These are phyloP conservation scores for Suillus lakei DNA, from an alignment of 768 basidiomycete species.

Conservation along the genomic window DNA sequence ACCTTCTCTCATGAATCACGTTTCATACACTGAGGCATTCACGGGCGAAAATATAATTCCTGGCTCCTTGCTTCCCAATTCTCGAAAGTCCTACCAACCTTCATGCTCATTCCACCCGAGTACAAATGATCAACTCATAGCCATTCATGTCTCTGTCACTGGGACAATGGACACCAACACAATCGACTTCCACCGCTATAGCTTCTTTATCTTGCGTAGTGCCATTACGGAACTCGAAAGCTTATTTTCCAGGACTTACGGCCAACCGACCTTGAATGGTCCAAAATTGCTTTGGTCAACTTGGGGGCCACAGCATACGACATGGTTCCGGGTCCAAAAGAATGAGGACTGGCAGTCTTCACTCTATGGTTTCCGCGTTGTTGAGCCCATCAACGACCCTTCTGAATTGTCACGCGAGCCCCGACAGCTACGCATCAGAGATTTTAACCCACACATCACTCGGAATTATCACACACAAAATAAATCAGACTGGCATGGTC, in stretches of 20 bases:
- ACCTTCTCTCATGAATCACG: slow-evolving; percentile 48
- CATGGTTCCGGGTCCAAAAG: slow-evolving; percentile 60
- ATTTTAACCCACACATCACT: slow-evolving; percentile 39
- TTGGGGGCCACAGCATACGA: slow-evolving; percentile 45
- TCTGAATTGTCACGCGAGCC: background rate
- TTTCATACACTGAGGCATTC: slow-evolving; percentile 59
- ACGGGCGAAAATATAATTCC: slow-evolving; percentile 57
- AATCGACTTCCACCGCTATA: slow-evolving; percentile 50
- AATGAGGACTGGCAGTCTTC: slow-evolving; percentile 23
- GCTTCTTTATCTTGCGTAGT: slow-evolving; percentile 53
- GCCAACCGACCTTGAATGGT: background rate
- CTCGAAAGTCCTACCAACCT: background rate
- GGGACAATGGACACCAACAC: slow-evolving; percentile 36
- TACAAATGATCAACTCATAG: slow-evolving; percentile 53
- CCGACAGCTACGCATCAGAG: slow-evolving; percentile 38
- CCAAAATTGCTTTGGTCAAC: background rate
- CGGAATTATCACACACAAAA: slow-evolving; percentile 10
- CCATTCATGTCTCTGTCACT: slow-evolving; percentile 54
- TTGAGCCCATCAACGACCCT: slow-evolving; percentile 38
- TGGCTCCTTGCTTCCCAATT: slow-evolving; percentile 28
- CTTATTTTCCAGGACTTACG: background rate
- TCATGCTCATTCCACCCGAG: slow-evolving; percentile 38
- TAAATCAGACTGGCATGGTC: slow-evolving; percentile 25
- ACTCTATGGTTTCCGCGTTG: slow-evolving; percentile 50
- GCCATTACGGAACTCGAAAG: slow-evolving; percentile 37